These are phyloP conservation scores for Acer campestre DNA, from an alignment of 345 rosid species.

Conservation along the genomic window DNA sequence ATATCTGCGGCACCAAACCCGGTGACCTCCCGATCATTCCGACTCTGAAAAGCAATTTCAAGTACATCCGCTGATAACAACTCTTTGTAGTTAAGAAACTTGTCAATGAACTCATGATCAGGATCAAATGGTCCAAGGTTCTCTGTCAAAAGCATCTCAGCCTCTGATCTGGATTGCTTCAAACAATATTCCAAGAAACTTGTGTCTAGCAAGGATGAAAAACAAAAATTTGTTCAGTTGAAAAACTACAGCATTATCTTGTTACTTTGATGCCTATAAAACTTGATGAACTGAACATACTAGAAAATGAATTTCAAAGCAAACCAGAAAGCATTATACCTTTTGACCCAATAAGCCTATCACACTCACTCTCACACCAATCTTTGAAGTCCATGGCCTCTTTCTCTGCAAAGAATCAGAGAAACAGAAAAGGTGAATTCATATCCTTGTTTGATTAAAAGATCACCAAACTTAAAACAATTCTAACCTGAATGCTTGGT, in stretches of 20 bases:
- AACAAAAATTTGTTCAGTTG: conserved; percentile 4
- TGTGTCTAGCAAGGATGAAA: conserved; percentile 51
- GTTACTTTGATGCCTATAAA: background rate
- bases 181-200: conserved; percentile 90
- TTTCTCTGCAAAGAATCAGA: conserved; percentile 42
- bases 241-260: background rate
- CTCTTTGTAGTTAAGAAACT: conserved; percentile 90
- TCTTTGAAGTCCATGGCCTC: conserved; percentile 88
- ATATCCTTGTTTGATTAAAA: background rate
- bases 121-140: conserved; percentile 79
- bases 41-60: conserved; percentile 80
- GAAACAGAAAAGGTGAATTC: conserved; percentile 11
- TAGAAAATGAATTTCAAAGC: background rate
- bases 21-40: conserved; percentile 44
- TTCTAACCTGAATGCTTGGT: conserved; percentile 73
- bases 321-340: conserved; percentile 41
- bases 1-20: conserved; percentile 39
- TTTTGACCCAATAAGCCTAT: conserved; percentile 80
- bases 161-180: conserved; percentile 92
- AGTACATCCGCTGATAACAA: conserved; percentile 78
- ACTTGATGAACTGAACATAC: background rate
- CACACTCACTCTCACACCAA: conserved; percentile 92
- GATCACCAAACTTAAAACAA: background rate
- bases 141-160: conserved; percentile 72
- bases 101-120: conserved; percentile 82